Evolutionary conservation across 768 basidiomycete species (phyloP).

Genomic region (Lactarius evosmus): DNA sequence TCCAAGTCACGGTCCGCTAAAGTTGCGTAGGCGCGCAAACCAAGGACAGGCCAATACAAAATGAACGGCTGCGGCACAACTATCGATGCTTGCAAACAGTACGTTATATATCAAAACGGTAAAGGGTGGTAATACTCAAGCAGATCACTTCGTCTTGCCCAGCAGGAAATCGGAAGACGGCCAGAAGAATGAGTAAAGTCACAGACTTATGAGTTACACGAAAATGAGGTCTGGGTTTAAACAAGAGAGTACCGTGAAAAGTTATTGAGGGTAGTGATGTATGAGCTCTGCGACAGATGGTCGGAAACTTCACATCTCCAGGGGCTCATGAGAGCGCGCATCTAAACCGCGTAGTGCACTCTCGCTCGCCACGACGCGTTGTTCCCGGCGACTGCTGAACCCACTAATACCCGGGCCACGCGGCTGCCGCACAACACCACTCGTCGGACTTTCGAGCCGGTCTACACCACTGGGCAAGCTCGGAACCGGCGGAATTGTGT

Average conservation of each 20-base stretch:
- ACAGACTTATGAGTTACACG: conserved; percentile 27
- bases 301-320: conserved; percentile 45
- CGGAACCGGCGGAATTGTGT: conserved; percentile 71
- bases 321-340: conserved; percentile 79
- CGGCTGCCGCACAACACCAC: conserved; percentile 77
- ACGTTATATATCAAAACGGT: conserved; percentile 22
- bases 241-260: conserved; percentile 19
- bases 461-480: conserved; percentile 58
- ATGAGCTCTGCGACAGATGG: conserved; percentile 8
- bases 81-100: conserved; percentile 27
- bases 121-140: conserved; percentile 9
- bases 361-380: conserved; percentile 43
- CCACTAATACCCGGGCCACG: conserved; percentile 77
- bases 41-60: conserved; percentile 15
- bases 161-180: conserved; percentile 29
- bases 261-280: conserved; percentile 13
- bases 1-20: not conserved
- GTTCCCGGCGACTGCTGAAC: conserved; percentile 57
- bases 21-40: not conserved
- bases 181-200: conserved; percentile 23
- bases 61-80: conserved; percentile 25
- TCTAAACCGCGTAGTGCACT: conserved; percentile 64
- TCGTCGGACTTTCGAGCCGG: conserved; percentile 37
- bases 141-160: conserved; percentile 29
- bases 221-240: conserved; percentile 21